These are phyloP conservation scores for Blastobotrys americana DNA, from an alignment of 805 yeast species.

Conservation along the genomic window DNA sequence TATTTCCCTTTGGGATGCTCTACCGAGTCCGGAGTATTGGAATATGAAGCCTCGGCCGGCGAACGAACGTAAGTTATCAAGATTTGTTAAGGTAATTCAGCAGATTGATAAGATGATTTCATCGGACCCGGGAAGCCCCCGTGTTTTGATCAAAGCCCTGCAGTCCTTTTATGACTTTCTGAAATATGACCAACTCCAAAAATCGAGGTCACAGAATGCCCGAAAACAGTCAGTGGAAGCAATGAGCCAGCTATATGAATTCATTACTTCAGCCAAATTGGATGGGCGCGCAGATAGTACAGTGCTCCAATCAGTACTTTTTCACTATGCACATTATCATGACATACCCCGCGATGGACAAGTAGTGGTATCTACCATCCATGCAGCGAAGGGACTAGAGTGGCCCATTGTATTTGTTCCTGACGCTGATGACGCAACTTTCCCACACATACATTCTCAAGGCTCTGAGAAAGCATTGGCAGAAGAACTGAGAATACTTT, in stretches of 20 bases:
- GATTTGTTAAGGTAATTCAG: background rate
- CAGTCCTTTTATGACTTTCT: background rate
- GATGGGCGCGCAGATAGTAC: background rate
- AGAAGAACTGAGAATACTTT: constrained; percentile 21
- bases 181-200: background rate
- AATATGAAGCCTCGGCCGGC: constrained; percentile 6
- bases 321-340: constrained; percentile 13
- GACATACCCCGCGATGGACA: constrained; percentile 12
- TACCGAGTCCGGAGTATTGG: background rate
- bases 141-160: constrained; percentile 2
- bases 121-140: background rate
- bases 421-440: constrained; percentile 7
- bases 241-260: constrained; percentile 3
- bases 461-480: constrained; percentile 4
- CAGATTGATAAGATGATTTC: background rate
- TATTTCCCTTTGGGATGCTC: constrained; percentile 13
- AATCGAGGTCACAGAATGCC: background rate
- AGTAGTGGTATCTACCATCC: constrained; percentile 70
- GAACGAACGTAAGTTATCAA: background rate
- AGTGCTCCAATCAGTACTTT: constrained; percentile 6
- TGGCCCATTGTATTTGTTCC: constrained; percentile 77
- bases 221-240: background rate
- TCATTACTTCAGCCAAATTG: background rate
- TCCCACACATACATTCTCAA: constrained; percentile 13
- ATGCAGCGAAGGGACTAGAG: constrained; percentile 88